Conservation (phyloP, 208 protist species). For the Trypanosomatidae sp. region DNA sequence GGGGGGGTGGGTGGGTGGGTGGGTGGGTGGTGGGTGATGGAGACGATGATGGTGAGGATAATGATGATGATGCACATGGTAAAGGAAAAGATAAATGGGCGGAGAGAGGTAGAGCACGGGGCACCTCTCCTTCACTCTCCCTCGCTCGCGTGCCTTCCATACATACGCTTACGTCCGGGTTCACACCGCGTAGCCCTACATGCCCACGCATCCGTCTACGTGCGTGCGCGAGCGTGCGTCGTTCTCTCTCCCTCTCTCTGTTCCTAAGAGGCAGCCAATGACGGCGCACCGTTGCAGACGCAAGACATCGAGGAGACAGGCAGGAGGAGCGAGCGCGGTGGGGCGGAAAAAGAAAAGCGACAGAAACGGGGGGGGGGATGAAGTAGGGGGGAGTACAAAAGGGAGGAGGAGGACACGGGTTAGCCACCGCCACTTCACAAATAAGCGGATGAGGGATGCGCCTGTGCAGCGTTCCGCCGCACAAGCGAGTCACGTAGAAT, state of each 20-base stretch:
- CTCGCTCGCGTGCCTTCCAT: too few relatives aligned
- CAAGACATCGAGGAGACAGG: not conserved
- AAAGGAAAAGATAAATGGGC: too few relatives aligned
- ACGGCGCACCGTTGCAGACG: not conserved
- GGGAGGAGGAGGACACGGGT: not conserved
- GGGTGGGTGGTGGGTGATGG: not conserved
- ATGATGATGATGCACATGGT: not conserved
- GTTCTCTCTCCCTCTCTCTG: too few relatives aligned
- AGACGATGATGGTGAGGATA: not conserved
- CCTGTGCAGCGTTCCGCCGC: too few relatives aligned
- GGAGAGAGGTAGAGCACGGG: too few relatives aligned
- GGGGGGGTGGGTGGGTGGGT: not conserved
- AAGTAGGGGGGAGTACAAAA: not conserved
- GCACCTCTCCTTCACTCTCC: too few relatives aligned
- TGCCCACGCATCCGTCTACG: not conserved
- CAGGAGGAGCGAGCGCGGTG: not conserved
- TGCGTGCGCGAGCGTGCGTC: not conserved
- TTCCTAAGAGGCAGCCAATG: too few relatives aligned
- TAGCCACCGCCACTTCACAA: not conserved
- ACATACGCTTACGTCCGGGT: too few relatives aligned
- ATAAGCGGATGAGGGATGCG: too few relatives aligned
- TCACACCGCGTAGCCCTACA: too few relatives aligned
- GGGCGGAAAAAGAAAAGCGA: not conserved
- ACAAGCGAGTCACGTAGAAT: too few relatives aligned
- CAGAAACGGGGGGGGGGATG: not conserved